Evolutionary conservation across 257 asterid genomes (phyloP).

Genomic region (Plectranthus barbatus): DNA sequence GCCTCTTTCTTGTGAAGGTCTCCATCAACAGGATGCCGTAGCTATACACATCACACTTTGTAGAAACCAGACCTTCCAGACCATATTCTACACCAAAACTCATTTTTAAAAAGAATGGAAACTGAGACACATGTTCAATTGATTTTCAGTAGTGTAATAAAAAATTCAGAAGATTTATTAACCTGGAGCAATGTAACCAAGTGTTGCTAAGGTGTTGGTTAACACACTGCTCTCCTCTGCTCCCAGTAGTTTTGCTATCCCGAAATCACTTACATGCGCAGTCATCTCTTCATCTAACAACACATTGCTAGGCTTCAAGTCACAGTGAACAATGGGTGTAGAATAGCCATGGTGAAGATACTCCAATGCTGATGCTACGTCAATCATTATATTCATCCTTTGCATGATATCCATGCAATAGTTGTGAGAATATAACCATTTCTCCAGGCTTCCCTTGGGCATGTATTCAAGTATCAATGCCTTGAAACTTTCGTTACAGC

Average conservation of each 20-base stretch:
- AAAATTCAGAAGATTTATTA: conserved; percentile 5
- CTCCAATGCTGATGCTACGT: too few relatives aligned
- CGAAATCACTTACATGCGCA: too few relatives aligned
- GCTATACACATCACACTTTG: neutral
- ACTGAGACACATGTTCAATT: too few relatives aligned
- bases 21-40: neutral
- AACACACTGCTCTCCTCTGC: neutral
- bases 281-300: too few relatives aligned
- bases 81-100: neutral
- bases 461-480: too few relatives aligned
- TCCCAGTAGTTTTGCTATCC: conserved; percentile 10
- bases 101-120: too few relatives aligned
- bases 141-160: neutral
- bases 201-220: conserved; percentile 12
- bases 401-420: neutral
- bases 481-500: conserved; percentile 20
- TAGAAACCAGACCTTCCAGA: conserved; percentile 12
- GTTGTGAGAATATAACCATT: too few relatives aligned
- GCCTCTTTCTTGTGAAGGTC: neutral
- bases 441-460: too few relatives aligned
- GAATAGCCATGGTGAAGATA: too few relatives aligned
- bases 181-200: too few relatives aligned
- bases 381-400: conserved; percentile 14
- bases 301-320: too few relatives aligned
- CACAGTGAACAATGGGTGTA: too few relatives aligned